Evolutionary conservation across 306 rosid genomes (phyloP), one percentile per base, ranked within the genome.

Genomic region (Trifolium pratense): DNA sequence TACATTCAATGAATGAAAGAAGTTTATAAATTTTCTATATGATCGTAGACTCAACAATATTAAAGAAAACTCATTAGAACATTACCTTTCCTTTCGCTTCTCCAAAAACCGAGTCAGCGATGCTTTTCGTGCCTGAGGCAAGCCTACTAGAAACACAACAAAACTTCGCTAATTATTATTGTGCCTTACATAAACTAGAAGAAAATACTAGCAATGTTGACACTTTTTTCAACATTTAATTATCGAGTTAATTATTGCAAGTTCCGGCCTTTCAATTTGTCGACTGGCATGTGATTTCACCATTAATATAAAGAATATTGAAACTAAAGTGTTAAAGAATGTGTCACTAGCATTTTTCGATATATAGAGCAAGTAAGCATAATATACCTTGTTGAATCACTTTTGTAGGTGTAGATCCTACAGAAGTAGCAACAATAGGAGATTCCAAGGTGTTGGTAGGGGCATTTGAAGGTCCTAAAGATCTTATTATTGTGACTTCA

Each of bases 41-140:
- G 3, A 9, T 52, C 58, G 1, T 7, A 52, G 0, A 9, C 58
- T 52, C 26, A 18, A 49, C 5, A 18, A 18, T 52, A 3, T 17
- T 52, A 52, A 53, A 13, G 66, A 49, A 59, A 45, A 32, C 17
- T 68, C 2, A 17, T 25, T 8, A 70, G 15, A 57, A 34, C 9
- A 9, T 80, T 87, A 95, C 99, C 99, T 90, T 80, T 88, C 97
- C 83, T 85, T 91, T 81, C 99, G 94, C 89, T 95, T 95, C 89
- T 91, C 97, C 71, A 95, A 80, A 77, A 91, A 95, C n/a, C 99
- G 84, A 73, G 92, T 83, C 86, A 95, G 82, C 17, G 99, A 91
- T 82, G 99, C 97, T 81, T 95, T 88, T 1, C 97, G 95, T 0
- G 99, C 93, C 84, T 88, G 99, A 82, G 97, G 97, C 82, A 91